Percentiles rank a stretch among this genome's conserved stretches.
These are phyloP conservation scores for Elsinoe ampelina DNA, from an alignment of 2,329 filamentous ascomycete species.

Conservation along the genomic window DNA sequence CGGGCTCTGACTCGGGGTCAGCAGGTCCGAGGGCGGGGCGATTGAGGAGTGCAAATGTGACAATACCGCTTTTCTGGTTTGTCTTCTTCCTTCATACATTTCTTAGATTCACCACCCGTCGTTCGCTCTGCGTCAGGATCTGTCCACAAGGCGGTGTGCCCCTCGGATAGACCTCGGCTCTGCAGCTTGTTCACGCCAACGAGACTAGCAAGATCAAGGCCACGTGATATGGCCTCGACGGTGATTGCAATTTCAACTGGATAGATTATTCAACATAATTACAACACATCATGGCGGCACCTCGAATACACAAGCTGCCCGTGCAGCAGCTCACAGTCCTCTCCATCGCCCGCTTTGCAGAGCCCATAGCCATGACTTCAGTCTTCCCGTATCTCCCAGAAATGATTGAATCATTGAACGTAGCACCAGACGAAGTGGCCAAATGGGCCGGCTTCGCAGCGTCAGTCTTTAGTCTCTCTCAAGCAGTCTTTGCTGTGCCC, in stretches of 20 bases:
- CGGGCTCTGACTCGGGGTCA: not conserved
- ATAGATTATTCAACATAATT: not conserved
- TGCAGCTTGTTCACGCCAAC: not conserved
- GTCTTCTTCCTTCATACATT: not conserved
- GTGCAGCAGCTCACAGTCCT: conserved; percentile 68
- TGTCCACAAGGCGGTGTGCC: not conserved
- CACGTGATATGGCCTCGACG: not conserved
- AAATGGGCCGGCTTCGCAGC: conserved; percentile 82
- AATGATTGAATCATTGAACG: conserved; percentile 73
- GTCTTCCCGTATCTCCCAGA: conserved; percentile 90
- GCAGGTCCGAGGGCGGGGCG: not conserved
- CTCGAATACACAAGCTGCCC: conserved; percentile 43
- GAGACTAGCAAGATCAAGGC: not conserved
- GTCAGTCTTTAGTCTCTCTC: conserved; percentile 71
- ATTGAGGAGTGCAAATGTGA: not conserved
- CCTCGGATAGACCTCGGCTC: not conserved
- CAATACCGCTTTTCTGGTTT: not conserved
- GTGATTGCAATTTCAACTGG: not conserved
- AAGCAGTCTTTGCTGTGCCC: conserved; percentile 74
- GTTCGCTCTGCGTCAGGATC: not conserved
- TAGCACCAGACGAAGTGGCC: conserved; percentile 61
- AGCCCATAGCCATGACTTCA: conserved; percentile 83
- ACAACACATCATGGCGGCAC: not conserved
- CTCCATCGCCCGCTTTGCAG: conserved; percentile 88
- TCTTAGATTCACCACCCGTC: not conserved